Evolutionary conservation across 139 green algal species (phyloP).

Genomic region (Zygnema cylindricum): DNA sequence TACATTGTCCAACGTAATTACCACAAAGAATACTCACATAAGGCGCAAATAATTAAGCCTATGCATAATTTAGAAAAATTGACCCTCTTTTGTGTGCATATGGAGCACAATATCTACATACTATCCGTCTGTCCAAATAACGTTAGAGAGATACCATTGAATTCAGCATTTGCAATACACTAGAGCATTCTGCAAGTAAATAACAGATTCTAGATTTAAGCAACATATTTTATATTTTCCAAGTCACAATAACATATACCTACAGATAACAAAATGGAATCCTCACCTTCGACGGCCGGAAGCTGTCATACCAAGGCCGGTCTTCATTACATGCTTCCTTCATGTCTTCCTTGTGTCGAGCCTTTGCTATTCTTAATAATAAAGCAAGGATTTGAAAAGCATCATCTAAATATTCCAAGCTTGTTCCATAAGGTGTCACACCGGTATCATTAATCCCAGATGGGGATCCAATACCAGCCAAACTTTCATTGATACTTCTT

Average conservation of each 20-base stretch:
- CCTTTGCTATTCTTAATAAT: conserved; percentile 11
- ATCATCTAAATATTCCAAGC: conserved; percentile 38
- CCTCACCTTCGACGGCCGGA: conserved; percentile 19
- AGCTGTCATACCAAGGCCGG: conserved; percentile 12
- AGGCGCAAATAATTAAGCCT: not conserved
- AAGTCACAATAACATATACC: no score
- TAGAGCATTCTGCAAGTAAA: no score
- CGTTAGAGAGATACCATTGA: no score
- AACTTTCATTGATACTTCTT: conserved; percentile 1
- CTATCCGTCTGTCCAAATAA: no score
- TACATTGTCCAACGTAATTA: no score
- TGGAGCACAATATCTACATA: no score
- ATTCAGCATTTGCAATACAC: no score
- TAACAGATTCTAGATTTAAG: no score
- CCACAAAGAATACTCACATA: not conserved
- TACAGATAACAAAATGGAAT: no score
- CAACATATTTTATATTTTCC: no score
- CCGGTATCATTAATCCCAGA: no score
- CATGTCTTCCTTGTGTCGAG: conserved; percentile 39
- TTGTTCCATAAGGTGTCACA: not conserved
- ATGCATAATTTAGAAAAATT: not conserved
- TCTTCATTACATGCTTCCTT: conserved; percentile 11
- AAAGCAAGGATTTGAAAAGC: conserved; percentile 31
- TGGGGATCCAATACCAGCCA: not conserved
- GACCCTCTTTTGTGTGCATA: not conserved